Base-by-base conservation (phyloP, 2,329 filamentous ascomycete species). In the Phialemoniopsis sp. region DNA sequence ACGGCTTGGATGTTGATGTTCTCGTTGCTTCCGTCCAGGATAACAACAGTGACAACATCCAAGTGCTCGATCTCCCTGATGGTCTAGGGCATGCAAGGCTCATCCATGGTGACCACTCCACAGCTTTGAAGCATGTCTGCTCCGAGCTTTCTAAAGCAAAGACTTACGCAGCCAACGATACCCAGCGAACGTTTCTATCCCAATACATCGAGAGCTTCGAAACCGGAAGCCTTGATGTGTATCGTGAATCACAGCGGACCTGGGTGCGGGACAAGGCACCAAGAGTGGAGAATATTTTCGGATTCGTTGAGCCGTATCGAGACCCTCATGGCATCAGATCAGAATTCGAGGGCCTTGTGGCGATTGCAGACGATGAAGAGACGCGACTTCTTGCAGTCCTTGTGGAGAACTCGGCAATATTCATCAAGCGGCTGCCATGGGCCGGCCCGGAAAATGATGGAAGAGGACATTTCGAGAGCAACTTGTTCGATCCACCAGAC, bases 361-460 rank as follows among this genome's bases (percentile, higher is more conserved):
- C 67, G 29, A 71, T 80, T 60, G 67, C 86, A 28, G 85, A 89
- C 56, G 66, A 78, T 49, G 76, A 85, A 47, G 76, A 84, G 28
- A 87, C 82, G 2, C 48, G 40, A 5, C 46, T 53, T 14, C 83
- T 88, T 44, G 72, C 70, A 12, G 76, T 76, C 47, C 64, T 88
- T 3, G 83, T 87, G 5, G 70, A 78, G 18, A 73, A 73, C 32
- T 82, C 84, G 2, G 72, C 77, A 18, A 68, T 66, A 38, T 81
- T 85, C 58, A 87, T 89, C 35, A 74, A 77, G 3, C 75, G 78
- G 38, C 64, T 88, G 3, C 84, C 84, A 2, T 89, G 84, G 85
- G 65, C 70, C 9, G 66, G 68, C 4, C 8, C 42, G 4, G 54
- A 57, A 9, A 63, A 62, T 42, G 51, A 56, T 32, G 58, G 59